Evolutionary conservation across 345 rosid species (phyloP).

Genomic region (Passiflora organensis): DNA sequence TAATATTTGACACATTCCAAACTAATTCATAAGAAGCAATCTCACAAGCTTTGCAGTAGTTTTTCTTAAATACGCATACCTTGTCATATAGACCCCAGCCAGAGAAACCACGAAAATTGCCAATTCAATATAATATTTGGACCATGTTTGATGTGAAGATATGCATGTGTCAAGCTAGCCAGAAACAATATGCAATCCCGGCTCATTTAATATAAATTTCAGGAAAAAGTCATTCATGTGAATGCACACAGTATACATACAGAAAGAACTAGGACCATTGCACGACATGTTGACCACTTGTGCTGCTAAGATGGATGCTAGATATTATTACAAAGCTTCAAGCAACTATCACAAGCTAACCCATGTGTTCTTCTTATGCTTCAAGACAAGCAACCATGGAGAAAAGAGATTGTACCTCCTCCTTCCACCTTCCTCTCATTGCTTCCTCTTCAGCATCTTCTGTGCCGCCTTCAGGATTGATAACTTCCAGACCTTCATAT

Average conservation of each 20-base stretch:
- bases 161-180: neutral
- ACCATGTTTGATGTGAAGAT: neutral
- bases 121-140: neutral
- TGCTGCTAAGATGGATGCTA: too few species aligned
- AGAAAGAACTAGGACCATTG: too few species aligned
- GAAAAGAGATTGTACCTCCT: slow-evolving; percentile 45
- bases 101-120: neutral
- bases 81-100: neutral
- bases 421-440: slow-evolving; percentile 84
- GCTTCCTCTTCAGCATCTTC: slow-evolving; percentile 97
- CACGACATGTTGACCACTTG: too few species aligned
- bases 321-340: too few species aligned
- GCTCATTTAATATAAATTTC: too few species aligned
- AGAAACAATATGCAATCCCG: neutral
- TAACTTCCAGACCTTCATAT: slow-evolving; percentile 83
- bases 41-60: too few species aligned
- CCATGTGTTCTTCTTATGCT: neutral
- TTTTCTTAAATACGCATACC: too few species aligned
- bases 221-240: neutral
- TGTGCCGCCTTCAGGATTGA: slow-evolving; percentile 90
- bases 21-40: too few species aligned
- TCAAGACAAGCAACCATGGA: neutral
- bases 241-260: neutral
- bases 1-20: too few species aligned
- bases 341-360: too few species aligned